Base-by-base conservation (phyloP, 1,284 basidiomycete species). In the Cryptococcus sp. region DNA sequence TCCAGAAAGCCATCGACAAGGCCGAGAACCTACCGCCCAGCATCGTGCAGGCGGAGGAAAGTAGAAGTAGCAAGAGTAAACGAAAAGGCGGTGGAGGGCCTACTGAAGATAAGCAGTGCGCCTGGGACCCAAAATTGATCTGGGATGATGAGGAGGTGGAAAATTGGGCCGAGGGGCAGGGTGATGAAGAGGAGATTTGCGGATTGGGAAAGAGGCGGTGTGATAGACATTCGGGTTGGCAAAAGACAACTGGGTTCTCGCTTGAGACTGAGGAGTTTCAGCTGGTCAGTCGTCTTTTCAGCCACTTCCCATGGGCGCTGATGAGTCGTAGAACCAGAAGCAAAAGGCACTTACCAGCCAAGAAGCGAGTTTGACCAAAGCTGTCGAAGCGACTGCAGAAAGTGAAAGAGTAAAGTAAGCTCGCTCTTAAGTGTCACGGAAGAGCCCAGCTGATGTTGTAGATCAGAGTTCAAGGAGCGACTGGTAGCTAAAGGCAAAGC, bases 201-300 rank as follows among this genome's bases (percentile, higher is more conserved):
- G 45, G 51, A 19, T 19, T 52, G 3, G 58, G 57, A 0, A 56
- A 56, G 36, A 53, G 61, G 43, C 48, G 61, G 46, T 73, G 70
- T 48, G 70, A 73, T 48, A 54, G 70, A 19, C 72, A 72, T 56
- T 58, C 63, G 43, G 69, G 70, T 16, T 68, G 71, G 70, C 71
- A 71, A 50, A 67, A 63, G 57, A 70, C 62, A 0, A 49, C 62
- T 4, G 60, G 52, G 13, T 60, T 59, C 3, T 50, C 52, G 25
- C 49, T 72, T 3, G 67, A 72, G 14, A 43, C 66, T 2, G 69
- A 73, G 52, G 39, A 51, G 13, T 49, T 50, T 1, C 60, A 60
- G 13, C 41, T 68, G 19, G 69, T 69, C 46, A 55, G 67, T 60
- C 21, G 9, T 11, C 40, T 16, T 16, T 9, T 34, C 32, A 9